These are phyloP conservation scores for Arthrobotrys entomopaga DNA, from an alignment of 2,329 filamentous ascomycete genomes.

Conservation along the genomic window DNA sequence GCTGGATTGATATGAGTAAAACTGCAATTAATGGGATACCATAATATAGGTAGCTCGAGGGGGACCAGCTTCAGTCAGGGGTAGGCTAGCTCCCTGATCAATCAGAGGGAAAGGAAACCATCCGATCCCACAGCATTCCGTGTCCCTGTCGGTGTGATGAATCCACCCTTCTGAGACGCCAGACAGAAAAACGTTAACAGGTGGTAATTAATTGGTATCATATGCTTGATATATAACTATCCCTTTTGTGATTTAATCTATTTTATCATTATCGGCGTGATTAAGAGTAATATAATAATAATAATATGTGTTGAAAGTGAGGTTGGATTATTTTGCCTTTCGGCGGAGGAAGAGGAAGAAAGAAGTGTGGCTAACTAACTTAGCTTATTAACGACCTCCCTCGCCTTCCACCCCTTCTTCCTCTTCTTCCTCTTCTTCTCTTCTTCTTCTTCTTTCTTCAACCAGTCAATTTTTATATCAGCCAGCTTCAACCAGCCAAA, in stretches of 20 bases:
- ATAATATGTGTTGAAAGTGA: not conserved
- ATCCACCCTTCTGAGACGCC: too few relatives aligned
- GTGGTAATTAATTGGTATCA: too few relatives aligned
- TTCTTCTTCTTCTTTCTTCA: conserved; percentile 7
- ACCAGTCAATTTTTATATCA: conserved; percentile 41
- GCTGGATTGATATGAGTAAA: too few relatives aligned
- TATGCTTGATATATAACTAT: not conserved
- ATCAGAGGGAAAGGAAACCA: too few relatives aligned
- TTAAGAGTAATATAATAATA: not conserved
- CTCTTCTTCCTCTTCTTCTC: conserved; percentile 11
- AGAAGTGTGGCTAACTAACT: not conserved
- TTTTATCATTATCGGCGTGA: not conserved
- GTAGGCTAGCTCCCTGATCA: too few relatives aligned
- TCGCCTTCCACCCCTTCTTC: conserved; percentile 9
- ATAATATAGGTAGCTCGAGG: too few relatives aligned
- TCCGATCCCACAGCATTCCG: not conserved
- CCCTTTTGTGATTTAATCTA: not conserved
- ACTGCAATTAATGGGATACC: too few relatives aligned
- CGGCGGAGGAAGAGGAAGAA: conserved; percentile 6
- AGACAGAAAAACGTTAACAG: too few relatives aligned
- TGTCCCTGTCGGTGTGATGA: too few relatives aligned
- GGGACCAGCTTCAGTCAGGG: too few relatives aligned
- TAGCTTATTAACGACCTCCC: conserved; percentile 4
- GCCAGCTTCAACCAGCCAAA: conserved; percentile 38
- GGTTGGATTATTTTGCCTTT: not conserved